A percentile compares a stretch with the other conserved stretches of the same genome.
Conservation (phyloP, 2,329 filamentous ascomycete genomes). For the Cercospora sojina region DNA sequence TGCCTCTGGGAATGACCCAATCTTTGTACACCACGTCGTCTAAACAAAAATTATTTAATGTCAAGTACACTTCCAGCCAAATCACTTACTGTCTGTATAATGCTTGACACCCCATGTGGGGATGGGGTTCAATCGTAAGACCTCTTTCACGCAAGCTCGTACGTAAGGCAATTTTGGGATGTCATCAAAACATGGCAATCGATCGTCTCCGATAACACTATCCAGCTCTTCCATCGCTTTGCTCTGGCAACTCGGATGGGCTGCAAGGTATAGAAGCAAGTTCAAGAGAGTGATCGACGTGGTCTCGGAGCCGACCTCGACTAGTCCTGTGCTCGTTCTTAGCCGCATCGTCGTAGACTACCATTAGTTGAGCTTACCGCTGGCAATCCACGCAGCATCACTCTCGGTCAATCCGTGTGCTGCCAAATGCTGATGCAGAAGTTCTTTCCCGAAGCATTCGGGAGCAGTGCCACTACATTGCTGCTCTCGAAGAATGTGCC, state of each 20-base stretch:
- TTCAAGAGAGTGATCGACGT: slow-evolving; percentile 11
- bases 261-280: slow-evolving; percentile 10
- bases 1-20: slow-evolving; percentile 16
- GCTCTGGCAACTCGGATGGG: background rate
- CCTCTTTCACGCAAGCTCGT: slow-evolving; percentile 33
- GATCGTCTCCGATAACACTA: slow-evolving; percentile 23
- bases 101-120: background rate
- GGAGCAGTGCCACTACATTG: background rate
- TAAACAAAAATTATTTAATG: slow-evolving; percentile 41
- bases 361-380: background rate
- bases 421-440: background rate
- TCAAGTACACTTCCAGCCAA: background rate
- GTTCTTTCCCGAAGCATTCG: background rate
- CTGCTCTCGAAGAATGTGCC: background rate
- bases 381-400: background rate
- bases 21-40: slow-evolving; percentile 25
- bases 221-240: slow-evolving; percentile 35
- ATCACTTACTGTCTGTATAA: background rate
- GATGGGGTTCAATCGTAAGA: slow-evolving; percentile 36
- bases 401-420: background rate
- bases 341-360: background rate
- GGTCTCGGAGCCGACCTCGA: slow-evolving; percentile 12
- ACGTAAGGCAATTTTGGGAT: slow-evolving; percentile 32
- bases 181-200: slow-evolving; percentile 33
- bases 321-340: background rate